These are phyloP conservation scores for Pichia norvegensis DNA, from an alignment of 1,139 yeast species.

Conservation along the genomic window DNA sequence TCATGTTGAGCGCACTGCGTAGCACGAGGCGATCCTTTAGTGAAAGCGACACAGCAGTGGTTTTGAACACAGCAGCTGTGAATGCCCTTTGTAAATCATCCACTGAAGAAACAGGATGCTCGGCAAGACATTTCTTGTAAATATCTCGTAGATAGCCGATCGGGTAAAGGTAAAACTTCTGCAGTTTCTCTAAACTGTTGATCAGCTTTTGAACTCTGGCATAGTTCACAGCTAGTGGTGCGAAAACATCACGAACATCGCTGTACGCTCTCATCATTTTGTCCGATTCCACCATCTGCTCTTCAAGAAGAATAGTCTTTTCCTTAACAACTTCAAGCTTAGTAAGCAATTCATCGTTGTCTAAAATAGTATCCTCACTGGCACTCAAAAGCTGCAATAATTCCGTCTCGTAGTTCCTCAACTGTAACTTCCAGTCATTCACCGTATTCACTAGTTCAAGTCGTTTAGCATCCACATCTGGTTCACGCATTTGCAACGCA, in stretches of 20 bases:
- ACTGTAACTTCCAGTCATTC: constrained; percentile 49
- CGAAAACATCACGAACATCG: constrained; percentile 38
- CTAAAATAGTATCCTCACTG: constrained; percentile 57
- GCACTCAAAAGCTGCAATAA: constrained; percentile 52
- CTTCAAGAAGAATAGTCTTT: constrained; percentile 50
- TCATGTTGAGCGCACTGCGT: neutral
- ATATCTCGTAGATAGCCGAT: constrained; percentile 39
- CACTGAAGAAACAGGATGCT: constrained; percentile 8
- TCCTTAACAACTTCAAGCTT: constrained; percentile 59
- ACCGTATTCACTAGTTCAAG: constrained; percentile 43
- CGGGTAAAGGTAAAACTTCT: constrained; percentile 52
- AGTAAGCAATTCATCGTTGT: constrained; percentile 51
- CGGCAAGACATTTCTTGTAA: constrained; percentile 34
- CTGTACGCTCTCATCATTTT: constrained; percentile 49
- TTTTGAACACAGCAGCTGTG: constrained; percentile 40
- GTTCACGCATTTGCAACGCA: constrained; percentile 48
- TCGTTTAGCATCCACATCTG: constrained; percentile 60
- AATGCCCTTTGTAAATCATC: constrained; percentile 30
- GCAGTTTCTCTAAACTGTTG: constrained; percentile 36
- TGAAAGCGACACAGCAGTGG: constrained; percentile 44
- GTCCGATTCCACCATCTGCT: constrained; percentile 48
- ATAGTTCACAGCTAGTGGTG: constrained; percentile 48
- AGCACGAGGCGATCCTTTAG: constrained; percentile 33
- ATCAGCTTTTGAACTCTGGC: constrained; percentile 43
- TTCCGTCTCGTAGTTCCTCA: constrained; percentile 53